Evolutionary conservation across 2,329 filamentous ascomycete species (phyloP), one percentile per base, ranked within the genome.

Genomic region (Aspergillus sojae): DNA sequence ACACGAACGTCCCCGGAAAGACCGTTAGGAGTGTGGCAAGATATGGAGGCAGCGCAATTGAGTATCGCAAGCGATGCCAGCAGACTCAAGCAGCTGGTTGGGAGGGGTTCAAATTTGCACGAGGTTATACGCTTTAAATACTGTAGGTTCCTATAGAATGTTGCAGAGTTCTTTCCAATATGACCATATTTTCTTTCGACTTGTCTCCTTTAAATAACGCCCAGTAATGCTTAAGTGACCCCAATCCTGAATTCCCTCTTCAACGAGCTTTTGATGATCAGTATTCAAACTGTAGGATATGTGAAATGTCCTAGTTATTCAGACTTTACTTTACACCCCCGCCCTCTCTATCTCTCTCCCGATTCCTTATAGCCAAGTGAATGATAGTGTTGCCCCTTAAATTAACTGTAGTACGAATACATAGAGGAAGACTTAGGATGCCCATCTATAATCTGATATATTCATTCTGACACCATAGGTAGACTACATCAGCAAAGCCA

Each of bases 1-100:
- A 86, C 65, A 83, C 77, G 65, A 85, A 85, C 62, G 52, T 54
- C 12, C 30, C 30, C 1, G 52, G 52, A 5, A 54, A 54, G 32
- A 36, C 19, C 23, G 52, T 54, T 2, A 21, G 32, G 32, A 54
- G 52, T 16, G 52, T 54, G 32, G 52, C 32, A 1, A 23, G 52
- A 54, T 54, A 54, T 19, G n/a, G 52, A 12, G 52, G 52, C 11
- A 54, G 52, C 16, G 52, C 52, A 3, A 32, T 54, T 23, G 52
- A 54, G n/a, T 54, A 54, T 39, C 52, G 52, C n/a, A 54, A 54
- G 32, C 28, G 30, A 54, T 54, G 52, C n/a, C 52, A 54, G 52
- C 30, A 54, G 32, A 39, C 16, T 23, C 23, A n/a, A n/a, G 52
- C 52, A 14, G n/a, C 10, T 34, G 52, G 52, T 4, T 54, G 52